phyloP scores from a whole-genome alignment of 139 green algal species.

The Chlamydomonas schloesseri region DNA sequence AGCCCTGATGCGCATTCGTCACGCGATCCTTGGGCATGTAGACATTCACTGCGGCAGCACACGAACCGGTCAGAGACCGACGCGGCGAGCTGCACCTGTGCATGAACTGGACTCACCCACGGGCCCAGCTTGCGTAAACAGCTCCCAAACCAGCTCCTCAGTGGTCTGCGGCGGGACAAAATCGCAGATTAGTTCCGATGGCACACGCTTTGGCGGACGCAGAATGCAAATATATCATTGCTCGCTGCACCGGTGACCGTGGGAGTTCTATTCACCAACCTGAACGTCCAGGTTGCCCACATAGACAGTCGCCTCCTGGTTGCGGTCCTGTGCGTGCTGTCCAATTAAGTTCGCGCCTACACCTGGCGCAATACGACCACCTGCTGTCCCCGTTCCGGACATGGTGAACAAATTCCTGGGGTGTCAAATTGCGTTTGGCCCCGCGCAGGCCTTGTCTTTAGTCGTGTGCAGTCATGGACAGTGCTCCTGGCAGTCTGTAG shows the following conservation, averaged over 20 bases:
- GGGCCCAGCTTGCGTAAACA: constrained; percentile 96
- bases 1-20: constrained; percentile 95
- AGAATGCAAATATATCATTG: neutral
- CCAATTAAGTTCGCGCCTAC: constrained; percentile 96
- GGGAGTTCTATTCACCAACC: constrained; percentile 34
- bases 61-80: too few species aligned
- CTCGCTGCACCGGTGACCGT: too few species aligned
- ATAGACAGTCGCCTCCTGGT: constrained; percentile 97
- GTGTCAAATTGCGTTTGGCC: too few species aligned
- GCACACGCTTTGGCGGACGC: too few species aligned
- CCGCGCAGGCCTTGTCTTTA: too few species aligned
- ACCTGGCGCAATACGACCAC: constrained; percentile 90
- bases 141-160: constrained; percentile 98
- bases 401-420: constrained; percentile 6
- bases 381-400: constrained; percentile 63
- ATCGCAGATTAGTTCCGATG: too few species aligned
- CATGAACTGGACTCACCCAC: constrained; percentile 75
- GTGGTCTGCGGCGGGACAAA: constrained; percentile 72
- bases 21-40: constrained; percentile 99
- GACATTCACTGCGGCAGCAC: constrained; percentile 87
- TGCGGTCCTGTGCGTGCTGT: constrained; percentile 89
- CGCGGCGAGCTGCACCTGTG: too few species aligned
- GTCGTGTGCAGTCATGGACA: too few species aligned
- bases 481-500: too few species aligned
- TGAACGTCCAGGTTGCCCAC: constrained; percentile 95